Percentiles rank a stretch among this genome's conserved stretches.
Conservation (phyloP, 495 filamentous ascomycete species). For the Pyrenula aspistea region DNA sequence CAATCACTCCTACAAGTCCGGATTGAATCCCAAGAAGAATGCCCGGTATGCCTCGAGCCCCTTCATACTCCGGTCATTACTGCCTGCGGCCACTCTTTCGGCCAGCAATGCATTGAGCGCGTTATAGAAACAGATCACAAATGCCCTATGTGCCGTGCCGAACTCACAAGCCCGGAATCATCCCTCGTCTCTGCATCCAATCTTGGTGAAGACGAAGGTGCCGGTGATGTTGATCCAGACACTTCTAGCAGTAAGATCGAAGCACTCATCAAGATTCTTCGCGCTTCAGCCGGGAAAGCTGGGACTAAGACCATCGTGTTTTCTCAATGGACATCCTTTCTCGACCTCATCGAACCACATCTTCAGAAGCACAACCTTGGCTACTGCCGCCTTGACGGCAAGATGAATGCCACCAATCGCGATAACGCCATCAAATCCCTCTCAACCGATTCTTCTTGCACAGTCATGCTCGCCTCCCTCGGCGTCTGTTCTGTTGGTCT, state of each 20-base stretch:
- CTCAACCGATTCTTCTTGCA: slow-evolving; percentile 53
- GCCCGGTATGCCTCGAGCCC: slow-evolving; percentile 68
- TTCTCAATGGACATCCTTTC: slow-evolving; percentile 87
- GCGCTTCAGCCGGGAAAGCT: slow-evolving; percentile 52
- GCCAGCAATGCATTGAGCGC: slow-evolving; percentile 59
- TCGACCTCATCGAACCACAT: slow-evolving; percentile 65
- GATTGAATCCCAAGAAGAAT: slow-evolving; percentile 75
- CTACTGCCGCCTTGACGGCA: slow-evolving; percentile 73
- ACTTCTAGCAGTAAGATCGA: slow-evolving; percentile 75
- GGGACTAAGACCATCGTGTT: slow-evolving; percentile 80
- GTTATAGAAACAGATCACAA: slow-evolving; percentile 71
- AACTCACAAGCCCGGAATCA: slow-evolving; percentile 38
- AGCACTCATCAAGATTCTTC: slow-evolving; percentile 66
- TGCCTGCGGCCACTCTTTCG: slow-evolving; percentile 76
- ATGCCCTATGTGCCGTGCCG: slow-evolving; percentile 80
- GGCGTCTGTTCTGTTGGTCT: slow-evolving; percentile 78
- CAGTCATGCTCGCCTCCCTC: slow-evolving; percentile 72
- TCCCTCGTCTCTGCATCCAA: slow-evolving; percentile 54
- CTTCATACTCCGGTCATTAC: slow-evolving; percentile 74
- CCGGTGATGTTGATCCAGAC: slow-evolving; percentile 42
- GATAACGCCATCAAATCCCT: slow-evolving; percentile 59
- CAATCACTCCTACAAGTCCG: slow-evolving; percentile 68
- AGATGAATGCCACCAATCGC: slow-evolving; percentile 54
- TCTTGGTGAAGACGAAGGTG: slow-evolving; percentile 35
- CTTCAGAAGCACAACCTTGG: slow-evolving; percentile 47